These are phyloP conservation scores for Castanea mollissima DNA, from an alignment of 306 rosid genomes.

Conservation along the genomic window DNA sequence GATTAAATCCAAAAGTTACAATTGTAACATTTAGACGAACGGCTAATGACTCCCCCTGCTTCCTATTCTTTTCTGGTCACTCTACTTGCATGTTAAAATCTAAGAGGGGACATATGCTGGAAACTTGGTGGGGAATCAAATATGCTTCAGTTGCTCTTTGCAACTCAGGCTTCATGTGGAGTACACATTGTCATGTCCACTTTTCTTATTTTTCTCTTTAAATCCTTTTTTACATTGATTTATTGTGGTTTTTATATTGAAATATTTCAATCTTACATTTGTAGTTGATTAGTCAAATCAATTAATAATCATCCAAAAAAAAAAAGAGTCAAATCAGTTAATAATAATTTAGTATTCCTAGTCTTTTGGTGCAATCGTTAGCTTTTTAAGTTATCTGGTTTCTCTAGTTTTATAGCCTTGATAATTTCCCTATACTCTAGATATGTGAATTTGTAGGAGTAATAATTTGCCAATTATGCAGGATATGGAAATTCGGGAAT, in stretches of 20 bases:
- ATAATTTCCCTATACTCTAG: background rate
- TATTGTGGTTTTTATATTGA: background rate
- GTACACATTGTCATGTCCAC: background rate
- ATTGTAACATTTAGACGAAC: background rate
- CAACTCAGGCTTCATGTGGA: background rate
- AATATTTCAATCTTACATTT: background rate
- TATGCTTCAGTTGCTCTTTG: background rate
- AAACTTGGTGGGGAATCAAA: background rate
- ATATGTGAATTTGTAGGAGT: conserved; percentile 12
- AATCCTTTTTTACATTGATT: background rate
- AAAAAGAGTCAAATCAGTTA: background rate
- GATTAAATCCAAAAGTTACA: background rate
- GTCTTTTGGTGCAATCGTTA: background rate
- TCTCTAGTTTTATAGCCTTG: background rate
- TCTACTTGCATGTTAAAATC: background rate
- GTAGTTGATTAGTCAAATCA: background rate
- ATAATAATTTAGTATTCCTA: background rate
- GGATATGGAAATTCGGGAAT: conserved; percentile 93
- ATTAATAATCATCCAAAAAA: background rate
- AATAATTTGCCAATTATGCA: conserved; percentile 34
- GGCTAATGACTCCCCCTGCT: background rate
- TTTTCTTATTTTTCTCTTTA: background rate
- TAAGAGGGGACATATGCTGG: background rate
- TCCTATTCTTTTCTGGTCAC: background rate
- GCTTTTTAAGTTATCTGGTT: background rate